Conservation (phyloP, 2,329 filamentous ascomycete genomes). For the Exophiala bonariae region DNA sequence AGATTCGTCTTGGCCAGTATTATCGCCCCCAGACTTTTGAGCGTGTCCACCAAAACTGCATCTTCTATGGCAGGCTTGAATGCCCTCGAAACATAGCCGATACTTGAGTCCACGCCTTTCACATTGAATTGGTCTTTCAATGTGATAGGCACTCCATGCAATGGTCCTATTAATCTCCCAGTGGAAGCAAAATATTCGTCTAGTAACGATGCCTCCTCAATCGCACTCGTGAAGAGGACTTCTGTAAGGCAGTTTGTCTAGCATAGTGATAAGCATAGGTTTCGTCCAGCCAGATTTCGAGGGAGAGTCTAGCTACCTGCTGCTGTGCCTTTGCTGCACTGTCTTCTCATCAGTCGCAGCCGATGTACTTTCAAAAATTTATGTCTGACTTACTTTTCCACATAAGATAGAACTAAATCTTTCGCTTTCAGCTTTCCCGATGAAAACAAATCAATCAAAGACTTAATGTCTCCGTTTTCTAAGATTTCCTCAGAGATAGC, state of each 20-base stretch:
- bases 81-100: slow-evolving; percentile 49
- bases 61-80: slow-evolving; percentile 49
- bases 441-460: slow-evolving; percentile 26
- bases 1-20: slow-evolving; percentile 56
- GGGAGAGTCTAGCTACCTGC: slow-evolving; percentile 16
- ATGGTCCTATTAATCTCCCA: slow-evolving; percentile 47
- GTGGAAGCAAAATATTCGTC: slow-evolving; percentile 34
- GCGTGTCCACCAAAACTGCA: slow-evolving; percentile 50
- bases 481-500: neutral
- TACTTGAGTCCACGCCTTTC: slow-evolving; percentile 56
- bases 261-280: neutral
- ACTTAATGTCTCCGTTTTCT: slow-evolving; percentile 32
- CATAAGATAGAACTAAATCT: slow-evolving; percentile 33
- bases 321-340: slow-evolving; percentile 32
- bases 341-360: neutral
- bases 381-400: slow-evolving; percentile 32
- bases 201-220: slow-evolving; percentile 34
- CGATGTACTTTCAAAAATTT: slow-evolving; percentile 12
- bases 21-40: slow-evolving; percentile 52
- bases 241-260: slow-evolving; percentile 42
- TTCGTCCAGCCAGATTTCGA: no score
- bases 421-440: slow-evolving; percentile 32
- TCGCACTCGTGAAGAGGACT: slow-evolving; percentile 38
- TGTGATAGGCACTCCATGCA: slow-evolving; percentile 57
- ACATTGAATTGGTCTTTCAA: slow-evolving; percentile 65